Percentiles rank a stretch among this genome's conserved stretches.
Conservation (phyloP, 78 protist species). For the Pirum gemmata region DNA sequence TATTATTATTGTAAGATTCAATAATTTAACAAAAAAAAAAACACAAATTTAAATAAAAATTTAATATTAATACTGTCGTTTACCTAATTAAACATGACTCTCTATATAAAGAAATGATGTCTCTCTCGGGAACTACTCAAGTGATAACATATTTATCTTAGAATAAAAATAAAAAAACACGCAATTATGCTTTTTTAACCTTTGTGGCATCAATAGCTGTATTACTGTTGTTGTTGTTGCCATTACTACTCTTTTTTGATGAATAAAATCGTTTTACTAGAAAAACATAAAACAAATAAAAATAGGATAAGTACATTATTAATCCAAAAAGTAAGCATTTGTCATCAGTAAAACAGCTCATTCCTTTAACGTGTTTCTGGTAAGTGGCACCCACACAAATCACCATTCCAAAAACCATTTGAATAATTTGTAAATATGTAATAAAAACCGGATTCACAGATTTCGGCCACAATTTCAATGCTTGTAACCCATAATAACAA, state of each 20-base stretch:
- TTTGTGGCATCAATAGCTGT: slow-evolving; percentile 17
- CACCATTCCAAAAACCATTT: not conserved
- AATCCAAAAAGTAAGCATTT: slow-evolving; percentile 12
- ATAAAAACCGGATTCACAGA: not conserved
- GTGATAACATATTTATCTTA: too few species aligned
- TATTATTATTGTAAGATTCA: too few species aligned
- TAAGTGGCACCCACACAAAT: not conserved
- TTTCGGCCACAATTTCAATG: not conserved
- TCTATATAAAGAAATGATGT: too few species aligned
- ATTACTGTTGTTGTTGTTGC: not conserved
- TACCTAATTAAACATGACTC: too few species aligned
- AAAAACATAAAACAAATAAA: slow-evolving; percentile 50
- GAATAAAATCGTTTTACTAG: slow-evolving; percentile 30
- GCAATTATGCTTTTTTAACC: slow-evolving; percentile 25
- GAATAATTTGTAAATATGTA: not conserved
- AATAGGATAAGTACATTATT: slow-evolving; percentile 60
- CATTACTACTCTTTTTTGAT: not conserved
- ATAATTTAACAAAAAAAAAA: too few species aligned
- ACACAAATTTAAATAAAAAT: too few species aligned
- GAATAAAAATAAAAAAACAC: too few species aligned
- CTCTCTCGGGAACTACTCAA: too few species aligned
- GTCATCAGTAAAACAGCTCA: not conserved
- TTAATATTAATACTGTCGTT: too few species aligned
- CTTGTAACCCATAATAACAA: slow-evolving; percentile 38
- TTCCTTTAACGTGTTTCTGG: not conserved